A percentile compares a stretch with the other conserved stretches of the same genome.
Conservation (phyloP, 2,329 filamentous ascomycete genomes). For the Stemphylium vesicarium region DNA sequence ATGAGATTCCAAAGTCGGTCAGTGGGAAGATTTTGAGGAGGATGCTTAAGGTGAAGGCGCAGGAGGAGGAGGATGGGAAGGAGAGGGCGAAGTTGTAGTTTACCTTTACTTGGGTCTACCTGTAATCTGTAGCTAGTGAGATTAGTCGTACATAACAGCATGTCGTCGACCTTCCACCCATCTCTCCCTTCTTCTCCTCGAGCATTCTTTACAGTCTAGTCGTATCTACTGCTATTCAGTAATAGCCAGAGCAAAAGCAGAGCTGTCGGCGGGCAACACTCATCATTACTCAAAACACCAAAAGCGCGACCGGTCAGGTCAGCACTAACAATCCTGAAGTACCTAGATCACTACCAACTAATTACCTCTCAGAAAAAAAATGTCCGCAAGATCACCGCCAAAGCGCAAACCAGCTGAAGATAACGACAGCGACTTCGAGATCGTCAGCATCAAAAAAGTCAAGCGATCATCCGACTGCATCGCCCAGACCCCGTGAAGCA, state of each 20-base stretch:
- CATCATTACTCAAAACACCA: no score
- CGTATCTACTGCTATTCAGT: no score
- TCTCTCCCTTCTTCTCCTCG: no score
- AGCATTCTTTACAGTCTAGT: no score
- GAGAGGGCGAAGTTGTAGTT: conserved; percentile 53
- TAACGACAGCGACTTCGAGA: not conserved
- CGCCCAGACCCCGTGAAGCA: not conserved
- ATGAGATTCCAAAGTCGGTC: conserved; percentile 57
- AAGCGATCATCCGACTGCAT: not conserved
- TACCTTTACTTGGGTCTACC: not conserved
- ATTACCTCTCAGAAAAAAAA: no score
- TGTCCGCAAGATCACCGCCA: no score
- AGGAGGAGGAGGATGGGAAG: conserved; percentile 48
- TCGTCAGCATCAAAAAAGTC: not conserved
- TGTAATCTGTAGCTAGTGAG: not conserved
- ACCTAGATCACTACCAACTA: no score
- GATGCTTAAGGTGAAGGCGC: conserved; percentile 52
- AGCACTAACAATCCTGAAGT: no score
- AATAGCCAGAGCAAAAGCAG: no score
- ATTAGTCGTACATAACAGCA: not conserved
- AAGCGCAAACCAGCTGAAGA: not conserved
- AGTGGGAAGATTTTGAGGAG: conserved; percentile 57
- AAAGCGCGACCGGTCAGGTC: no score
- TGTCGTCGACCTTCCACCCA: no score
- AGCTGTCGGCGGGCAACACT: no score